A percentile compares a stretch with the other conserved stretches of the same genome.
Conservation (phyloP, 2,329 filamentous ascomycete genomes). For the Westerdykella aurantiaca region DNA sequence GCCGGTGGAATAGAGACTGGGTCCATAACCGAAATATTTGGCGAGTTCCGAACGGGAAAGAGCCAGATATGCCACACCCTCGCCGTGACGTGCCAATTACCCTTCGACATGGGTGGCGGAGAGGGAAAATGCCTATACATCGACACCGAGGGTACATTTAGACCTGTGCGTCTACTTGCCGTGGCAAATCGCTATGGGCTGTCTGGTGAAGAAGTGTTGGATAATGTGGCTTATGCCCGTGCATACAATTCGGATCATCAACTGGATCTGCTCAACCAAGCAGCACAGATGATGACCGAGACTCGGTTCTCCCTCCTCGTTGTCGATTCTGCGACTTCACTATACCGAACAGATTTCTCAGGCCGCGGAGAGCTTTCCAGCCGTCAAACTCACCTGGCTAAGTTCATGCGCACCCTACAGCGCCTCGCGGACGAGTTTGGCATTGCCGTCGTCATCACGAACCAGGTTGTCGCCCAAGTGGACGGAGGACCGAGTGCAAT, state of each 20-base stretch:
- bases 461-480: constrained; percentile 97
- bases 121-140: constrained; percentile 99
- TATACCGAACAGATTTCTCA: constrained; percentile 94
- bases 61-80: constrained; percentile 98
- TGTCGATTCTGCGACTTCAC: constrained; percentile 89
- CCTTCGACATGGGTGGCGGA: constrained; percentile 97
- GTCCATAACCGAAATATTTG: constrained; percentile 96
- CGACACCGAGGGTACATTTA: constrained; percentile 95
- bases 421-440: constrained; percentile 76
- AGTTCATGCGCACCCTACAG: constrained; percentile 81
- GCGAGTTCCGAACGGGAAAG: constrained; percentile 96
- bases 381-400: constrained; percentile 80
- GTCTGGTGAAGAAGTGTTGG: constrained; percentile 92
- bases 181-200: constrained; percentile 93
- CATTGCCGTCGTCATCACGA: constrained; percentile 97
- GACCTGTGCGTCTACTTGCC: constrained; percentile 77
- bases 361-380: constrained; percentile 96
- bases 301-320: constrained; percentile 93
- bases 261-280: constrained; percentile 88
- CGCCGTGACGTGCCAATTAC: constrained; percentile 95
- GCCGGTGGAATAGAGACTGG: constrained; percentile 95
- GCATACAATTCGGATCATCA: constrained; percentile 99
- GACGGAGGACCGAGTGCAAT: constrained; percentile 93
- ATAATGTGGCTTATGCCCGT: constrained; percentile 96
- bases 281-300: constrained; percentile 98